A percentile compares a stretch with the other conserved stretches of the same genome.
Conservation (phyloP, 2,329 filamentous ascomycete genomes). For the Colletotrichum sp. region DNA sequence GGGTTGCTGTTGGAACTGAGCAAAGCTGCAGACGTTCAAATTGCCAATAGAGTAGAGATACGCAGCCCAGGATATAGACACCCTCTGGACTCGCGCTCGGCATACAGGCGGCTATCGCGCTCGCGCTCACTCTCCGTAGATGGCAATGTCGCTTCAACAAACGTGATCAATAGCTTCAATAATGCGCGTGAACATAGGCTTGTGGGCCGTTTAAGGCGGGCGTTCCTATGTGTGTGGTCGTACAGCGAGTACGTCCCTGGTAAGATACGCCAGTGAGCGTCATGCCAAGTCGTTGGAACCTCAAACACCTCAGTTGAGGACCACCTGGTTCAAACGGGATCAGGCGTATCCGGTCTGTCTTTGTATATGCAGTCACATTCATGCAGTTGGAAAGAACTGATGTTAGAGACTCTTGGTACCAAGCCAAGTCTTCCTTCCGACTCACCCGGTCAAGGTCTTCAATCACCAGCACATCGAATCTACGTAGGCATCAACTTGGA, state of each 20-base stretch:
- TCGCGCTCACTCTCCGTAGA: not conserved
- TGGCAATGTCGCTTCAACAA: rapidly evolving
- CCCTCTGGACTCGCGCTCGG: not conserved
- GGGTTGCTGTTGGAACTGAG: too few relatives aligned
- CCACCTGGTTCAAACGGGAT: not conserved
- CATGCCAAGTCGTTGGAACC: not conserved
- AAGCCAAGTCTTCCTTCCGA: not conserved
- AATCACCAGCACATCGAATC: not conserved
- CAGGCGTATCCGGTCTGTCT: not conserved
- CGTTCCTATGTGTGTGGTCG: not conserved
- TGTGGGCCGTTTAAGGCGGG: rapidly evolving
- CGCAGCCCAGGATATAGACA: too few relatives aligned
- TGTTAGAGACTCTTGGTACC: not conserved
- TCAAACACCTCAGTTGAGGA: not conserved
- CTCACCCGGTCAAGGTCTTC: not conserved
- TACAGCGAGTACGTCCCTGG: not conserved
- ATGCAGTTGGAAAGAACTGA: not conserved
- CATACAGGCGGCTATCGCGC: not conserved
- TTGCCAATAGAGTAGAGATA: too few relatives aligned
- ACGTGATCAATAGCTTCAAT: not conserved
- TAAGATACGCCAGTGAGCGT: not conserved
- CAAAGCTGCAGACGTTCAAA: too few relatives aligned
- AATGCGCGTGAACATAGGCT: not conserved
- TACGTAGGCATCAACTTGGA: not conserved
- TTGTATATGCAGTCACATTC: not conserved